phyloP scores from a whole-genome alignment of 192 early-diverging fungal genomes.

The Backusella liffmaniae region DNA sequence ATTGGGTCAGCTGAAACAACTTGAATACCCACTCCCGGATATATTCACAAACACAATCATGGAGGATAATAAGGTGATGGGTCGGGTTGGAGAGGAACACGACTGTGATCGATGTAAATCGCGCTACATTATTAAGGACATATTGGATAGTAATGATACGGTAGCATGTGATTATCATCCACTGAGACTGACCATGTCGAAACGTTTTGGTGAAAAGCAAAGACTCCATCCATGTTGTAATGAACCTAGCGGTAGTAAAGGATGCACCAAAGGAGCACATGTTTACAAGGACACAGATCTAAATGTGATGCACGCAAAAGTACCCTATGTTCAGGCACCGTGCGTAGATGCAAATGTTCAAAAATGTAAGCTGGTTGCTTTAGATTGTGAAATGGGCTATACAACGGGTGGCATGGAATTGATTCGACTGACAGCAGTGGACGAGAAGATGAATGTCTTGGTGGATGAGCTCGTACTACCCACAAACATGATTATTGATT shows the following conservation, averaged over 20 bases:
- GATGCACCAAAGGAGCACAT: constrained; percentile 61
- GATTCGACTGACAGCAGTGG: constrained; percentile 58
- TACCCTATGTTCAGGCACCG: constrained; percentile 42
- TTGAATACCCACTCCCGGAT: constrained; percentile 44
- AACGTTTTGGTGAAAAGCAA: constrained; percentile 26
- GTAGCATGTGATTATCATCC: constrained; percentile 50
- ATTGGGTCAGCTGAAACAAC: constrained; percentile 25
- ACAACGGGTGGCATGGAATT: constrained; percentile 68
- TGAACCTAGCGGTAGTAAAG: constrained; percentile 32
- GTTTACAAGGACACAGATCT: constrained; percentile 61
- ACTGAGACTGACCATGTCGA: constrained; percentile 24
- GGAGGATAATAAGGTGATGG: neutral
- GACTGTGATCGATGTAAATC: constrained; percentile 52
- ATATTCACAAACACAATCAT: neutral
- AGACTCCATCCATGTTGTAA: constrained; percentile 52
- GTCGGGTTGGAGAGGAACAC: constrained; percentile 4
- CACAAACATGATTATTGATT: constrained; percentile 51
- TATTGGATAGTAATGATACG: constrained; percentile 37
- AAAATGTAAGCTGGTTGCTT: constrained; percentile 42
- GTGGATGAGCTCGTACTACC: constrained; percentile 65
- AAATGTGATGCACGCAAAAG: constrained; percentile 40
- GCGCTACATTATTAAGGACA: constrained; percentile 40
- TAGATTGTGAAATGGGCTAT: constrained; percentile 80
- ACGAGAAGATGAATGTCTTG: constrained; percentile 42
- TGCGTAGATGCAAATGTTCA: constrained; percentile 6